A percentile compares a stretch with the other conserved stretches of the same genome.
phyloP scores from a whole-genome alignment of 2,329 filamentous ascomycete genomes.

The Cyphellophora attinorum region DNA sequence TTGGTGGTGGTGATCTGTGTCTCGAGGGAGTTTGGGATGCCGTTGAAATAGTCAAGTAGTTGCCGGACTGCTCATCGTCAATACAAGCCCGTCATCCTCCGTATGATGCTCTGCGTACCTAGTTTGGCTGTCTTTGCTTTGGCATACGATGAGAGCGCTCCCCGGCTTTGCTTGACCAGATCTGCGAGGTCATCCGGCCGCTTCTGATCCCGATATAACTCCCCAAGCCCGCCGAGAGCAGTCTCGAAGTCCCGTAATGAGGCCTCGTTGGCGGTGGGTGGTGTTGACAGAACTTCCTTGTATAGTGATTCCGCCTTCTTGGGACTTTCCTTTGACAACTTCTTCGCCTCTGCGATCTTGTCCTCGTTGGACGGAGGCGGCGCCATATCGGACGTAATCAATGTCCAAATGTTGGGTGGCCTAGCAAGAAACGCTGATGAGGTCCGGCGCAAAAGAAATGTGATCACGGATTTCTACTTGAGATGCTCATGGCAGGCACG shows the following conservation, averaged over 20 bases:
- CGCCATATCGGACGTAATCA: constrained; percentile 43
- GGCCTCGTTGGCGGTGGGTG: constrained; percentile 74
- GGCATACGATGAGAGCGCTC: constrained; percentile 88
- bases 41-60: constrained; percentile 87
- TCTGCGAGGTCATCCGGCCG: constrained; percentile 77
- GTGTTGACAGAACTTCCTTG: constrained; percentile 78
- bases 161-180: constrained; percentile 80
- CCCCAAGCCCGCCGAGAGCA: constrained; percentile 77
- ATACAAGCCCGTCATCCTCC: too few species aligned
- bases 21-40: constrained; percentile 90
- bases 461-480: too few species aligned
- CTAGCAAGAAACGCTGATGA: too few species aligned
- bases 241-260: constrained; percentile 86
- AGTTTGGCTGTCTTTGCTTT: constrained; percentile 98
- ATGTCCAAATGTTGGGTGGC: too few species aligned
- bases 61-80: constrained; percentile 86
- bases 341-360: constrained; percentile 81
- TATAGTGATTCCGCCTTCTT: constrained; percentile 78
- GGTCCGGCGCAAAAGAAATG: too few species aligned
- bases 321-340: constrained; percentile 69
- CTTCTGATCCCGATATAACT: constrained; percentile 78
- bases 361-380: constrained; percentile 42
- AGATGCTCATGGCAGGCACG: too few species aligned
- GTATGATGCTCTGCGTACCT: constrained; percentile 58
- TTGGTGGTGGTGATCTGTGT: constrained; percentile 92